Percentiles rank a stretch among this genome's conserved stretches.
Evolutionary conservation across 2,329 filamentous ascomycete species (phyloP).

Genomic region (Cladobotryum protrusum): DNA sequence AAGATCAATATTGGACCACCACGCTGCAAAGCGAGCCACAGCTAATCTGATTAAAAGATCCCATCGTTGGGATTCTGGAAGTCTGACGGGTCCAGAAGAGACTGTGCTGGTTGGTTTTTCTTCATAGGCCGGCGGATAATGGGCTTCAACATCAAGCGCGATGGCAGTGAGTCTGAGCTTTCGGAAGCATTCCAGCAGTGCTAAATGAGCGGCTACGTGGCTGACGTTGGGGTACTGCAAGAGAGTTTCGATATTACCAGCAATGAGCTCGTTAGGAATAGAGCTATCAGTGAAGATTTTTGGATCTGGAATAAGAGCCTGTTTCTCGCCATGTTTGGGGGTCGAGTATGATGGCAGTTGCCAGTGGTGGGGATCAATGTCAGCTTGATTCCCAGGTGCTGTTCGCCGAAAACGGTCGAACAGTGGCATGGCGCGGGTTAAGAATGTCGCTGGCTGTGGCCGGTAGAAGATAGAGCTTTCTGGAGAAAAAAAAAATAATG

Average conservation of each 20-base stretch:
- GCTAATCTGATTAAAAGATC: no score
- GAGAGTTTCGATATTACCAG: not conserved
- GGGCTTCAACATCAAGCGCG: no score
- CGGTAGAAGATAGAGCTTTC: no score
- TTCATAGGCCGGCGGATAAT: no score
- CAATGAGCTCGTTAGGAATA: not conserved
- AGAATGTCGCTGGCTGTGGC: no score
- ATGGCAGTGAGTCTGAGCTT: no score
- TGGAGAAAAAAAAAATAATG: no score
- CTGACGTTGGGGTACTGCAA: not conserved
- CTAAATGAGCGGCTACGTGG: not conserved
- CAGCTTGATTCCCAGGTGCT: not conserved
- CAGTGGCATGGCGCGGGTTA: not conserved
- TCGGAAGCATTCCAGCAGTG: no score
- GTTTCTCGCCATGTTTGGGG: not conserved
- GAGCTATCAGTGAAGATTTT: not conserved
- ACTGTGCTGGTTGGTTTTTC: no score
- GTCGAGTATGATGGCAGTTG: not conserved
- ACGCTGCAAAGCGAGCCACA: no score
- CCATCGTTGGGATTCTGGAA: no score
- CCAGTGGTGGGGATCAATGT: not conserved
- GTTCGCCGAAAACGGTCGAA: not conserved
- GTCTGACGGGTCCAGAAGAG: no score
- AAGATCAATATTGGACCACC: not conserved
- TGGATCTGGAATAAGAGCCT: not conserved